Conservation (phyloP, 2,329 filamentous ascomycete species). For the Endocalyx cinctus region DNA sequence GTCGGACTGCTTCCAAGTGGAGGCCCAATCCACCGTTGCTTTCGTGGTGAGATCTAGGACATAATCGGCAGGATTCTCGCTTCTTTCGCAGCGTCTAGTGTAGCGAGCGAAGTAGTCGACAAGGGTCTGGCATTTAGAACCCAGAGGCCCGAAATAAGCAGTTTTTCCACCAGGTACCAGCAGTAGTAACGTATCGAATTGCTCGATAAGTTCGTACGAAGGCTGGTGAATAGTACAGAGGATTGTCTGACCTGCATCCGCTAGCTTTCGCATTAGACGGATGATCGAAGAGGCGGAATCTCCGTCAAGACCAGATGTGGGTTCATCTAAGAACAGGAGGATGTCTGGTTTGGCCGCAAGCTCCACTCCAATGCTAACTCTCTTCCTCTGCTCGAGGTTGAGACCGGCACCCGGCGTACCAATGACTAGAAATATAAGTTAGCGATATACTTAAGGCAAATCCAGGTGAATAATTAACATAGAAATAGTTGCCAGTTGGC, state of each 20-base stretch:
- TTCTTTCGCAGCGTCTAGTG: conserved; percentile 40
- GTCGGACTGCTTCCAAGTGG: conserved; percentile 51
- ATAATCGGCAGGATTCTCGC: conserved; percentile 48
- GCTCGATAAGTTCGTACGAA: conserved; percentile 46
- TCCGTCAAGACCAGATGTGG: conserved; percentile 32
- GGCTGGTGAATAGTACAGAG: conserved; percentile 57
- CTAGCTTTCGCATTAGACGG: conserved; percentile 54
- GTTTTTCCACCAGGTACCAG: conserved; percentile 46
- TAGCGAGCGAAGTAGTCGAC: conserved; percentile 47
- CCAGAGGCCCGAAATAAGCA: conserved; percentile 49
- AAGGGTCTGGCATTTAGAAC: conserved; percentile 39
- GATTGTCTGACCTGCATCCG: conserved; percentile 53
- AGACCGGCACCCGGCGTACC: conserved; percentile 47
- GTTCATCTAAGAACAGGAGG: conserved; percentile 58
- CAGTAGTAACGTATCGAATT: conserved; percentile 50
- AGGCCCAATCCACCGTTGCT: conserved; percentile 54
- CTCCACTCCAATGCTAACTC: conserved; percentile 50
- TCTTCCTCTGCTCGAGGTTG: conserved; percentile 53
- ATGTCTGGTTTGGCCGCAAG: conserved; percentile 52
- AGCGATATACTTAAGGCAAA: too few species aligned
- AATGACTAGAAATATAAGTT: too few species aligned
- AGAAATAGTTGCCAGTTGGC: too few species aligned
- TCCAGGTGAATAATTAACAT: too few species aligned
- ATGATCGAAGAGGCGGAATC: conserved; percentile 56
- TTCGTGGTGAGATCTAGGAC: conserved; percentile 54